Base-by-base conservation (phyloP, 2,329 filamentous ascomycete species). In the Cladosporium phlei region DNA sequence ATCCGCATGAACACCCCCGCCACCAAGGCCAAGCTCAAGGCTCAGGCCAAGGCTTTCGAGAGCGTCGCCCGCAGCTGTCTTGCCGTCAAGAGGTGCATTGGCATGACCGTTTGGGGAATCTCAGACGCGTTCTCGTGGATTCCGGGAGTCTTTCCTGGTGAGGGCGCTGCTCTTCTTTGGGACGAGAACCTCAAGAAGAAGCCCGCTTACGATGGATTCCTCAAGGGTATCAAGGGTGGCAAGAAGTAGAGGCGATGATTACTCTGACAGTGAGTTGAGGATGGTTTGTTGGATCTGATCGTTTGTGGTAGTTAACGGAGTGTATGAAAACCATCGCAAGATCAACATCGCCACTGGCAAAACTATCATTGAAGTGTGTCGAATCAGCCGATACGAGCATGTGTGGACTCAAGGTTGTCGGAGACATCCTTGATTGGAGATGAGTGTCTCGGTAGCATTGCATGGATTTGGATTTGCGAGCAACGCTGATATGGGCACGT, bases 61-160 rank as follows among this genome's bases (percentile, higher is more conserved):
- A 53, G 60, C 12, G 52, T 61, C 2, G 62, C 65, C 1, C 55
- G 58, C 11, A 63, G 65, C 30, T 70, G 68, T 53, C 54, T 64
- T 20, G 63, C 66, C 33, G 59, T 59, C 44, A 49, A 62, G 51
- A 53, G 55, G 21, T 70, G 68, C 52, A 59, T 68, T 10, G 66
- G 67, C 3, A 61, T 70, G 9, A 69, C 68, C 0, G 73, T 82
- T 37, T 86, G 82, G 68, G 68, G 68, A 37, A 68, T 69, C 45
- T 65, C 59, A 50, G 68, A 71, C 46, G 65, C 63, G 11, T 66
- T 67, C 7, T 59, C 52, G 12, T 71, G 68, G 68, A 66, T 70
- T n/a, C 68, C 68, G 0, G 55, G 58, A 12, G 58, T 59, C 1
- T 69, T 69, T 38, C 51, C 61, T 0, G 66, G 66, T 0, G 48